Conservation (phyloP, 176 grass and related monocot species). For the Phoenix roebelenii region DNA sequence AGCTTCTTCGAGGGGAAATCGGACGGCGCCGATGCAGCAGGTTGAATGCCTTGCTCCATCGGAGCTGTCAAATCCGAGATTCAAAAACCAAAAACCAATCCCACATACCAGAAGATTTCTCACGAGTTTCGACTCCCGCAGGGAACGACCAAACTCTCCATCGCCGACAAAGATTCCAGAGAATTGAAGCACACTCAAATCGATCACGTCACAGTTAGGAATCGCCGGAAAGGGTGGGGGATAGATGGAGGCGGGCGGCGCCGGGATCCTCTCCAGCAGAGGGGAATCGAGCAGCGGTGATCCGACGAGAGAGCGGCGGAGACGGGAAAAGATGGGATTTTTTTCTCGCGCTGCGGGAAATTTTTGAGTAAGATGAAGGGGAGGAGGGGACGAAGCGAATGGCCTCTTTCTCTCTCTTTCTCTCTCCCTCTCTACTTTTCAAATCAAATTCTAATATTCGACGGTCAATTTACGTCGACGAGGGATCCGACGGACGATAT, state of each 20-base stretch:
- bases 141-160: background rate
- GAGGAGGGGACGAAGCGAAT: conserved; percentile 31
- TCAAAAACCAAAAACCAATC: background rate
- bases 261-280: conserved; percentile 18
- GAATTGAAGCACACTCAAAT: conserved; percentile 6
- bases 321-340: conserved; percentile 7
- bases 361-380: conserved; percentile 23
- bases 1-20: conserved; percentile 67
- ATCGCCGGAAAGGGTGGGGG: background rate
- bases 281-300: conserved; percentile 15
- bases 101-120: background rate
- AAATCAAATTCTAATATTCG: conserved; percentile 93
- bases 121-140: background rate
- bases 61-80: conserved; percentile 13
- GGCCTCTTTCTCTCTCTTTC: conserved; percentile 28
- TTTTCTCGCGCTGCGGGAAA: conserved; percentile 13
- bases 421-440: conserved; percentile 80
- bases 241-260: background rate
- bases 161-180: too few species aligned
- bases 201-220: conserved; percentile 18
- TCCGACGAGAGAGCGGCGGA: conserved; percentile 17
- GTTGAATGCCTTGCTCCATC: conserved; percentile 51
- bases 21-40: conserved; percentile 27
- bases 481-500: conserved; percentile 25
- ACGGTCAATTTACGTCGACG: conserved; percentile 37